Evolutionary conservation across 106 monocot genomes (phyloP).

Genomic region (Acanthochlamys bracteata): DNA sequence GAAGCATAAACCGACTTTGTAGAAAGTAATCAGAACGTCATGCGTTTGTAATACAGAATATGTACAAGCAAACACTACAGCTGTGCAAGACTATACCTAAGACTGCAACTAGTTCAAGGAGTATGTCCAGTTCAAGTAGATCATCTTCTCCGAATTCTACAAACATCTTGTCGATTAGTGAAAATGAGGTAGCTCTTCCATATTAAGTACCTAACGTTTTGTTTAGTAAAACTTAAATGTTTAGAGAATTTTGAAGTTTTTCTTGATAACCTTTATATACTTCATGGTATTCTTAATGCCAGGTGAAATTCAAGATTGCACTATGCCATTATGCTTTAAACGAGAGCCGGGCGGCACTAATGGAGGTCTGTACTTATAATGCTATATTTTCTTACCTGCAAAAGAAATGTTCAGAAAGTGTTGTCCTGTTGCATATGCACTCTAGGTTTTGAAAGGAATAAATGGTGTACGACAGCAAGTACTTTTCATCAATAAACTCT

Average conservation of each 20-base stretch:
- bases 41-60: conserved; percentile 34
- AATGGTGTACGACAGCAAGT: not conserved
- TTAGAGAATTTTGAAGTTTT: too few relatives aligned
- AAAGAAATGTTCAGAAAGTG: not conserved
- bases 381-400: not conserved
- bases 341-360: conserved; percentile 85
- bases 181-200: conserved; percentile 58
- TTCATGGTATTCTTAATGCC: conserved; percentile 4
- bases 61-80: conserved; percentile 94
- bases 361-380: conserved; percentile 43
- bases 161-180: conserved; percentile 57
- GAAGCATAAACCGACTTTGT: not conserved
- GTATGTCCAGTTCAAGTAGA: conserved; percentile 51
- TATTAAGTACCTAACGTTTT: not conserved
- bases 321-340: conserved; percentile 75
- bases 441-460: not conserved
- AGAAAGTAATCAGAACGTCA: not conserved
- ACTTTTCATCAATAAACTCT: too few relatives aligned
- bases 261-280: too few relatives aligned
- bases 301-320: conserved; percentile 96
- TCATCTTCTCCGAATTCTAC: conserved; percentile 87
- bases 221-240: too few relatives aligned
- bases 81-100: conserved; percentile 69
- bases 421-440: too few relatives aligned
- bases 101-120: conserved; percentile 47